A percentile compares a stretch with the other conserved stretches of the same genome.
Conservation (phyloP, 192 early-diverging fungal genomes). For the Mortierella hygrophila region DNA sequence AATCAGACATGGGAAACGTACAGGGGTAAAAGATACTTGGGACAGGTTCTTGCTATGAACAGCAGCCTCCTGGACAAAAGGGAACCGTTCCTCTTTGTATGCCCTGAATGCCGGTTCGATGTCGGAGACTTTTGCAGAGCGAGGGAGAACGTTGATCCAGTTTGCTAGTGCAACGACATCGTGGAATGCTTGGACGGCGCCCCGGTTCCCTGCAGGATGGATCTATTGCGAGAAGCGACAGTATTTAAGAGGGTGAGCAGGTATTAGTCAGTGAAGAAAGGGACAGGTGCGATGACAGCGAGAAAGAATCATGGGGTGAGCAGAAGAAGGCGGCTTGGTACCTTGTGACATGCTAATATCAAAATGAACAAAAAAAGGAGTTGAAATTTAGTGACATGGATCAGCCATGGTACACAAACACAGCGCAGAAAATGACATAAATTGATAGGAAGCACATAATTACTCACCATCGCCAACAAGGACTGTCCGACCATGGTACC, state of each 20-base stretch:
- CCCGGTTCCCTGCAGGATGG: conserved; percentile 2
- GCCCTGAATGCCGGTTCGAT: conserved; percentile 11
- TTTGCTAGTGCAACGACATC: conserved; percentile 33
- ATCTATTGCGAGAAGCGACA: not conserved
- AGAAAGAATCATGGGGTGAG: not conserved
- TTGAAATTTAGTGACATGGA: too few relatives aligned
- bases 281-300: not conserved
- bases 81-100: conserved; percentile 17
- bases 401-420: too few relatives aligned
- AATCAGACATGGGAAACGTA: too few relatives aligned
- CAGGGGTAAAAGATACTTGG: not conserved
- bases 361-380: too few relatives aligned
- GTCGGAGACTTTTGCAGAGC: not conserved
- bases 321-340: not conserved
- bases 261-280: not conserved
- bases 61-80: not conserved
- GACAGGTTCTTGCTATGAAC: not conserved
- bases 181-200: conserved; percentile 18
- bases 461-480: conserved; percentile 35
- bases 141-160: conserved; percentile 21
- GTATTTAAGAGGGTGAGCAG: not conserved
- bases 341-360: too few relatives aligned
- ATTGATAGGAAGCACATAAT: not conserved
- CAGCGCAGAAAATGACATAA: too few relatives aligned
- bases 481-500: conserved; percentile 26